Base-by-base conservation (phyloP, 2,329 filamentous ascomycete genomes). In the Xylaria sp. region DNA sequence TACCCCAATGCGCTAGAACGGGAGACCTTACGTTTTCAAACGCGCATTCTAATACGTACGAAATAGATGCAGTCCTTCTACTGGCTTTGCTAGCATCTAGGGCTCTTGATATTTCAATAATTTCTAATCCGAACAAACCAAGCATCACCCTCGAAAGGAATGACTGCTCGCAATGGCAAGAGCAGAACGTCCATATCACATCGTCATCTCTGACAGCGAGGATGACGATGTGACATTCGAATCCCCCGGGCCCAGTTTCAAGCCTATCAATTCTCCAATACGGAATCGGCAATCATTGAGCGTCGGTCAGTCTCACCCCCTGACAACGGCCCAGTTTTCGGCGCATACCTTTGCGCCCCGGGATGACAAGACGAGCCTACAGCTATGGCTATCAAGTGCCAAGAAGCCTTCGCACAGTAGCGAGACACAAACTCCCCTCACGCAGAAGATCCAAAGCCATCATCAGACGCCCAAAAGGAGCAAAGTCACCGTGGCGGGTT, bases 401-500 rank as follows among this genome's bases (percentile, higher is more conserved):
- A 52, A 55, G 18, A 66, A 59, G 49, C 58, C 61, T 52, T 59
- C 52, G 9, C 61, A 62, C 18, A 64, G 67, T 30, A 30, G 23
- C 50, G 55, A 55, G 46, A 63, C 60, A 9, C 64, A 65, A 52
- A 57, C 68, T 9, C 44, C 63, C 2, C 64, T 57, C 49, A 23
- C 23, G 23, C 23, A 30, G 23, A 30, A 5, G 23, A 30, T 30
- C 23, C 23, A 30, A 30, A 30, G 23, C 4, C 23, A 68, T 59
- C 64, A 56, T 39, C 70, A 72, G 48, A 75, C 73, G 8, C 72
- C 74, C 3, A 71, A 68, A 51, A 70, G 70, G 54, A 48, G 59
- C 2, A 76, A 76, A 2, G 81, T 78, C 76, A 76, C 76, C 2
- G 67, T 76, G 16, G 71, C 74, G 1, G 75, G 76, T 57, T 71